A percentile compares a stretch with the other conserved stretches of the same genome.
Conservation (phyloP, 192 early-diverging fungal genomes). For the Diversispora epigaea region DNA sequence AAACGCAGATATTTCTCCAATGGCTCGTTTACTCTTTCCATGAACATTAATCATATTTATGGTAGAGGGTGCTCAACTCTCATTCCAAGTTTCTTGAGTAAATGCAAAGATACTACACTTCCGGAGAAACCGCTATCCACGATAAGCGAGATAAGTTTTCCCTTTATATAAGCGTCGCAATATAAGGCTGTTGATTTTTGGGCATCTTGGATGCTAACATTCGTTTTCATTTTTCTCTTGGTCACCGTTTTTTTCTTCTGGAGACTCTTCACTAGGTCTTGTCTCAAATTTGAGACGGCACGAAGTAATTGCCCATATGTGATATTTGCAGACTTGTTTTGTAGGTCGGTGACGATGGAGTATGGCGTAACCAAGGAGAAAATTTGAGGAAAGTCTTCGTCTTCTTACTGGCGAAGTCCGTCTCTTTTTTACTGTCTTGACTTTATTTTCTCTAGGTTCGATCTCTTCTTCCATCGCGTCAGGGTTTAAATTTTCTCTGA, state of each 20-base stretch:
- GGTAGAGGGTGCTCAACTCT: background rate
- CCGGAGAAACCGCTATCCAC: too few relatives aligned
- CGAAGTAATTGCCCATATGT: background rate
- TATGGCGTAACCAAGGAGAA: too few relatives aligned
- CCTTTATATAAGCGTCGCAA: background rate
- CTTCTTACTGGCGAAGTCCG: too few relatives aligned
- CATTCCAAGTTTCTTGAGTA: too few relatives aligned
- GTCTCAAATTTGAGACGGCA: background rate
- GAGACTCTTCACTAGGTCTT: background rate
- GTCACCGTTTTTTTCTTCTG: background rate
- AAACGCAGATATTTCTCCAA: background rate
- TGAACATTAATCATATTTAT: background rate
- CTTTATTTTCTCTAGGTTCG: too few relatives aligned
- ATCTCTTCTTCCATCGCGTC: too few relatives aligned
- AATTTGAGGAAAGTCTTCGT: too few relatives aligned
- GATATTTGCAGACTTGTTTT: background rate
- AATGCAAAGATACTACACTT: background rate
- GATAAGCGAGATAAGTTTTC: background rate
- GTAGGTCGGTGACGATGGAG: too few relatives aligned
- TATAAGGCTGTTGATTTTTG: background rate
- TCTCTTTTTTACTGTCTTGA: too few relatives aligned
- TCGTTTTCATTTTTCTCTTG: background rate
- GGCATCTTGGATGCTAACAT: background rate
- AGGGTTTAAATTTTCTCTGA: too few relatives aligned
- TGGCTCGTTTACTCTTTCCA: background rate